Base-by-base conservation (phyloP, 2,329 filamentous ascomycete genomes). In the Trichophyton verrucosum region DNA sequence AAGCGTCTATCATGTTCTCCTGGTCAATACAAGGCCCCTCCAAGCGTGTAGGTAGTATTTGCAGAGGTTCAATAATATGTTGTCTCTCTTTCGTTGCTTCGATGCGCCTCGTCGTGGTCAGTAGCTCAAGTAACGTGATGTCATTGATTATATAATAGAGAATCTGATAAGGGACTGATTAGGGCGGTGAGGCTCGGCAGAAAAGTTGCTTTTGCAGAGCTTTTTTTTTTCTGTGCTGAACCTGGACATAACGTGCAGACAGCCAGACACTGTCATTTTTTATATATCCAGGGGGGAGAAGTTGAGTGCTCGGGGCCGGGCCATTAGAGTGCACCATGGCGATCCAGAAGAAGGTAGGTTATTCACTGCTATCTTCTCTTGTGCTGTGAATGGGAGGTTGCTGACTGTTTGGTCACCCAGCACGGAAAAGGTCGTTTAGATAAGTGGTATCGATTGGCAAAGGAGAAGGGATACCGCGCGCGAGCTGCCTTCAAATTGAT, bases 361-460 rank as follows among this genome's bases (percentile, higher is more conserved):
- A 62, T 62, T 58, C 57, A 65, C 36, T 62, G 51, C 57, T 60
- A 47, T 20, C 58, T 20, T 38, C 53, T 3, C 33, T 47, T 51
- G 60, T 63, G 4, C 9, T 49, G 61, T 24, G 40, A 44, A 33
- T 9, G n/a, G 62, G 44, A n/a, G 57, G 38, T 3, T 30, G 33
- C 60, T 63, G 22, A 36, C 24, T 57, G 8, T 60, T 33, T 42
- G 9, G 46, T 6, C 13, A 38, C 8, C 9, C 66, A 83, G 82
- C 88, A 96, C 78, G 92, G 91, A 78, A 97, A 97, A 80, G 92
- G 92, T 76, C 91, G 92, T 83, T 82, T 96, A 70, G 94, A 99
- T 77, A 96, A 97, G 77, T 97, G 91, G 89, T 99, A 97, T 78
- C 92, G 91, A 73, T 86, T 97, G 70, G 94, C 94, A 64, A 99